These are phyloP conservation scores for Fusarium tjaetaba DNA, from an alignment of 2,329 filamentous ascomycete species.

Conservation along the genomic window DNA sequence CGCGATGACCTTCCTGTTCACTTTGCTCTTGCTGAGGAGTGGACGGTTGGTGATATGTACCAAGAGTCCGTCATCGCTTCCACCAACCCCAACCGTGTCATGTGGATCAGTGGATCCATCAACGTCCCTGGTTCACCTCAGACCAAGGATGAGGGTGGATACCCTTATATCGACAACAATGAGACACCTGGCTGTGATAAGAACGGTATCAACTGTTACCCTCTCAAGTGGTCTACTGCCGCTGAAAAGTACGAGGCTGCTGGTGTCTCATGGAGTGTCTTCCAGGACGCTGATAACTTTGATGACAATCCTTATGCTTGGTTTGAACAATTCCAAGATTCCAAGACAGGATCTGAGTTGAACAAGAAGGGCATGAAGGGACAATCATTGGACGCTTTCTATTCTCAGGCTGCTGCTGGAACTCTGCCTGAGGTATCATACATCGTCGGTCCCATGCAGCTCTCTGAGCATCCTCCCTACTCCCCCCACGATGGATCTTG, in stretches of 20 bases:
- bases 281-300: slow-evolving; percentile 13
- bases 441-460: slow-evolving; percentile 7
- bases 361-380: slow-evolving; percentile 14
- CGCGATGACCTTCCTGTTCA: slow-evolving; percentile 1
- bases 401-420: background rate
- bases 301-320: slow-evolving; percentile 17
- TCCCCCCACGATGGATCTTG: slow-evolving; percentile 2
- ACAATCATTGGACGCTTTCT: background rate
- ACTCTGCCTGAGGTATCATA: slow-evolving; percentile 7
- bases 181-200: slow-evolving; percentile 8
- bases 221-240: slow-evolving; percentile 11
- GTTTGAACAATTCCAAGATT: slow-evolving; percentile 13
- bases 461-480: slow-evolving; percentile 8
- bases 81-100: slow-evolving; percentile 63
- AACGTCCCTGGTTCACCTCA: slow-evolving; percentile 56
- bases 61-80: slow-evolving; percentile 62
- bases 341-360: background rate
- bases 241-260: slow-evolving; percentile 20
- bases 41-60: slow-evolving; percentile 59
- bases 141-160: slow-evolving; percentile 23
- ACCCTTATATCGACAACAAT: slow-evolving; percentile 17
- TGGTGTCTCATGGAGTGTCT: slow-evolving; percentile 14
- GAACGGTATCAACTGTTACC: slow-evolving; percentile 3
- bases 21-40: slow-evolving; percentile 5
- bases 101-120: slow-evolving; percentile 61